These are phyloP conservation scores for Cytospora piceae DNA, from an alignment of 2,329 filamentous ascomycete genomes.

Conservation along the genomic window DNA sequence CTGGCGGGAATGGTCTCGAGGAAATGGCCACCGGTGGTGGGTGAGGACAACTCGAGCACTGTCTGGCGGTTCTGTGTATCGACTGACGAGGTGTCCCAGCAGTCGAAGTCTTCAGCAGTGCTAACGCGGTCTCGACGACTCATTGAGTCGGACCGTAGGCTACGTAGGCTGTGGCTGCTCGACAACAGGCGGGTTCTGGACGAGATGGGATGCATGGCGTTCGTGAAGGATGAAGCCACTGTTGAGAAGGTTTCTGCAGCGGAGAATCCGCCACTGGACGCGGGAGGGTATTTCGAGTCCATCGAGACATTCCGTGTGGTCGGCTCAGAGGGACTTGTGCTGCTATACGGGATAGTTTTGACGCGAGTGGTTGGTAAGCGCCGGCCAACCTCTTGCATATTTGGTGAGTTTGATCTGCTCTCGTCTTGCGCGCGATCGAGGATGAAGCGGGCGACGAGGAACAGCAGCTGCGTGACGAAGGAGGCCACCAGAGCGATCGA, in stretches of 20 bases:
- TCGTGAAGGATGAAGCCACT: conserved; percentile 52
- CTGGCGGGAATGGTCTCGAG: conserved; percentile 74
- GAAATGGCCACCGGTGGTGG: conserved; percentile 49
- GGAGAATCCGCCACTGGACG: conserved; percentile 51
- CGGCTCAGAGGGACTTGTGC: conserved; percentile 44
- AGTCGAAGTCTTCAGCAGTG: conserved; percentile 69
- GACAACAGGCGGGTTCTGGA: conserved; percentile 61
- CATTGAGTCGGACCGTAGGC: conserved; percentile 23
- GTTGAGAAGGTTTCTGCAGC: conserved; percentile 52
- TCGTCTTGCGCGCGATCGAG: conserved; percentile 40
- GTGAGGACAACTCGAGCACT: conserved; percentile 54
- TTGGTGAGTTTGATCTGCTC: conserved; percentile 37
- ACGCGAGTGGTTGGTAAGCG: conserved; percentile 44
- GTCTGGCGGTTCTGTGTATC: conserved; percentile 64
- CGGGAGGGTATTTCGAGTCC: conserved; percentile 47
- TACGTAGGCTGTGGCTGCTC: conserved; percentile 40
- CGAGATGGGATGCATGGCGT: conserved; percentile 56
- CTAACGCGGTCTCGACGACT: conserved; percentile 41
- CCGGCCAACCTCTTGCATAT: conserved; percentile 40
- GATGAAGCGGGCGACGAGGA: conserved; percentile 51
- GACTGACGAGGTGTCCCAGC: conserved; percentile 73
- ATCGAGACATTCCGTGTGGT: conserved; percentile 41
- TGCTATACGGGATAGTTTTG: conserved; percentile 58
- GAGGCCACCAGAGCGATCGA: conserved; percentile 51
- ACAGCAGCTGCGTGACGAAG: conserved; percentile 53